Evolutionary conservation across 257 asterid species (phyloP).

Genomic region (Anisodus tanguticus): DNA sequence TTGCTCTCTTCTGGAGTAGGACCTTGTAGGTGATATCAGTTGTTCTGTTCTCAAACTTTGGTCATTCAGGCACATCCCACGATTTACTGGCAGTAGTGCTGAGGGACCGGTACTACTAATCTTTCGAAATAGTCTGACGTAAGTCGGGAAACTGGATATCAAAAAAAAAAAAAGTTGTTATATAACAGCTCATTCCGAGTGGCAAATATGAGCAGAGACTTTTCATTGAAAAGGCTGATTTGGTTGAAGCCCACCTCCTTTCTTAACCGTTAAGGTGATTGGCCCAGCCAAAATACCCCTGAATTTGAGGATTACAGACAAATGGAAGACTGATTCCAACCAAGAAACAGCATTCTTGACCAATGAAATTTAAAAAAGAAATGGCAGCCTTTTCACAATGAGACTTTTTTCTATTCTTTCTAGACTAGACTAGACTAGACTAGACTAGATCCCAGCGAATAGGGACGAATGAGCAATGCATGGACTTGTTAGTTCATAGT

Average conservation of each 20-base stretch:
- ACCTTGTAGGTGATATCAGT: too few relatives aligned
- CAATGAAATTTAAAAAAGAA: background rate
- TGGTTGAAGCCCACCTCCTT: background rate
- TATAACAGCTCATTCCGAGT: background rate
- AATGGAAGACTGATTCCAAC: background rate
- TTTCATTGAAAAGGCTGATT: background rate
- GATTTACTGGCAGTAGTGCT: too few relatives aligned
- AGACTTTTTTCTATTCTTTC: background rate
- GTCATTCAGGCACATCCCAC: too few relatives aligned
- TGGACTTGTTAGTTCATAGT: background rate
- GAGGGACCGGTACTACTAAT: too few relatives aligned
- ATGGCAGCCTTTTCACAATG: background rate
- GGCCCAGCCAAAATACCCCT: background rate
- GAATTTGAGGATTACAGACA: background rate
- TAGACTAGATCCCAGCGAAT: background rate
- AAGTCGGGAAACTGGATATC: too few relatives aligned
- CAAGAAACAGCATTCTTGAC: background rate
- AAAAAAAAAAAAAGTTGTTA: too few relatives aligned
- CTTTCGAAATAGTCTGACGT: too few relatives aligned
- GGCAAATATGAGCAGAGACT: background rate
- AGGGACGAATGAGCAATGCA: background rate
- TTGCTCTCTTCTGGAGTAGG: too few relatives aligned
- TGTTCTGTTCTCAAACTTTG: too few relatives aligned
- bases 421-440: background rate
- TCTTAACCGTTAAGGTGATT: background rate